Evolutionary conservation across 2,329 filamentous ascomycete genomes (phyloP), one percentile per base, ranked within the genome.

Genomic region (Neopestalotiopsis rosae): DNA sequence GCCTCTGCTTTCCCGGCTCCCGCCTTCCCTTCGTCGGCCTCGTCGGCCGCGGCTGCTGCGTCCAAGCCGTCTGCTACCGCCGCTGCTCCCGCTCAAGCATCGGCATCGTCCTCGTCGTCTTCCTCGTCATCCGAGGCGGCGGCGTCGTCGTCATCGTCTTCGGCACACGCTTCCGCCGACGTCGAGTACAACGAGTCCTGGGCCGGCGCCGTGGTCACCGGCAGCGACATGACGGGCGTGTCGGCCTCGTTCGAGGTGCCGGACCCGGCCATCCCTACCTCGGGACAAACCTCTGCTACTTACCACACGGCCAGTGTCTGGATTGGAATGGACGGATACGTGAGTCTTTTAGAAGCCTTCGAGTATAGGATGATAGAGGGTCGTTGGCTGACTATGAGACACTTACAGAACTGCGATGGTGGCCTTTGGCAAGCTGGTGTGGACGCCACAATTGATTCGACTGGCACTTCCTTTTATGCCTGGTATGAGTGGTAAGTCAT

Each of bases 221-320:
- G 45, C 45, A 52, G 45, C 45, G 45, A 52, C n/a, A 52, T 52
- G 45, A 52, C 45, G 1, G 45, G 45, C 45, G 45, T 52, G 7
- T 52, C 45, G 45, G 45, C 45, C n/a, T 52, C 45, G 2, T 52
- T 52, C n/a, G 45, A 17, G 14, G 45, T 52, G 45, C 45, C 45
- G 17, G 45, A 52, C 17, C 45, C 45, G 17, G 45, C 45, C 4
- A 52, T 52, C n/a, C 45, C 45, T 52, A n/a, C 45, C n/a, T 52
- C 45, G 45, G 45, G 45, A 52, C 45, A 52, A 52, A 52, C 45
- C 45, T 52, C 45, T 52, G 45, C 45, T n/a, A 52, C 45, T 52
- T 14, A 52, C 14, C 45, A 52, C 45, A 52, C 45, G 2, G 45
- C 45, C 5, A 52, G 45, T 52, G n/a, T 20, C n/a, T 52, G 45